Evolutionary conservation across 305 asterid genomes (phyloP), one percentile per base, ranked within the genome.

Genomic region (Euphrasia arctica): DNA sequence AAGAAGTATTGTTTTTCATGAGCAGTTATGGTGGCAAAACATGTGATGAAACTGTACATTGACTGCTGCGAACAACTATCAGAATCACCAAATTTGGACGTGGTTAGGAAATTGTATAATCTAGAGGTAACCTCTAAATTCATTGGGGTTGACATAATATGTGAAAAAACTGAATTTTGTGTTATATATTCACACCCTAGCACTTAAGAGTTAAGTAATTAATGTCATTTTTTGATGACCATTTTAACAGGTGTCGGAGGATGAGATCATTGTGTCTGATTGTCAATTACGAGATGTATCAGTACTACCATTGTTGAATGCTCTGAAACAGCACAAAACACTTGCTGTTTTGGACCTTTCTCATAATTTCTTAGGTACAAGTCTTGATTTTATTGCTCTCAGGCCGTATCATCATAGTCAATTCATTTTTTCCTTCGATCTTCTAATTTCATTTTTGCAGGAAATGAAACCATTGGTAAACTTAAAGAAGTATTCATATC

Each of bases 281-380:
- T 93, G 99, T 57, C 92, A 80, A 72, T 77, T 93, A 75, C 90
- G 86, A 72, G 96, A 93, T 76, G 77, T 83, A 70, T 88, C 96
- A 48, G 88, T 82, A 60, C 72, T 74, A 55, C 97, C 99, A 63
- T 81, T 93, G 75, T 71, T 93, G 72, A 79, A 83, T 77, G 97
- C 95, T 72, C 75, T 93, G 72, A 73, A 83, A 72, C 77, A 74
- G 71, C 98, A 84, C 84, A 86, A 88, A 67, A 79, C 89, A 64
- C 83, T 86, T 72, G 90, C 95, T 54, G 85, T 82, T 58, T 70
- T 93, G 77, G 88, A 93, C 77, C 86, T 93, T 73, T 93, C 99
- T 69, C 99, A 93, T 82, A 93, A 93, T 82, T 73, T 77, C 70
- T 75, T 93, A 77, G 99, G 97, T 93, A 64, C 54, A 48, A 34